Evolutionary conservation across 176 grass and related monocot genomes (phyloP), one percentile per base, ranked within the genome.

Genomic region (Lolium rigidum): DNA sequence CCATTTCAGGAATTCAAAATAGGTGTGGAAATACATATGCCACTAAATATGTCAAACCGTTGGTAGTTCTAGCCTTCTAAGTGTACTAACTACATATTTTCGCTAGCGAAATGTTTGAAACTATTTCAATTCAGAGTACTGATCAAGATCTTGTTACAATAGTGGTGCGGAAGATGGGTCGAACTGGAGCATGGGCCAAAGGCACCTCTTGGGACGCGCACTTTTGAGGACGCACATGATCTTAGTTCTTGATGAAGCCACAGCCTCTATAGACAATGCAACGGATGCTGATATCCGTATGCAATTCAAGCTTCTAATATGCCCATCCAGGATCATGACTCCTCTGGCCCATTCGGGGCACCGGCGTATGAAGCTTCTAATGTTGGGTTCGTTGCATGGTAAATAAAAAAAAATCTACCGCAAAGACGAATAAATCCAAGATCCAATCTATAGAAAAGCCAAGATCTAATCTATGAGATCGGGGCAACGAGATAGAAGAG

Each of bases 131-230:
- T 21, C 41, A 95, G 15, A 80, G 51, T 78, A 70, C 21, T 84
- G 0, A 94, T 62, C 96, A 98, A 66, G 86, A 95, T 84, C 77
- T 78, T 80, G 86, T 52, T 10, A 44, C 58, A 17, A 31, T 15
- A 99, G 97, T 95, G 78, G 82, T 88, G 5, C 87, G 5, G 94
- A 99, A 90, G 94, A 94, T 20, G 97, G 97, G 3, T 99, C 92
- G 1, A 99, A 99, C 46, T 99, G 97, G 97, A 99, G 97, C 90
- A 99, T 99, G 97, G 97, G 97, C 12, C 94, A 99, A 90, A 91
- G 97, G 57, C 97, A 99, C 28, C 78, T 98, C 50, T 96, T 98
- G 47, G 97, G 97, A 0, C 93, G 97, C 25, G 85, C 90, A 63
- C 92, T 98, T 80, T 47, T 96, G 65, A 95, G 92, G 78, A 89